Conservation (phyloP, 176 grass and related monocot species). For the Oropetium thomaeum region DNA sequence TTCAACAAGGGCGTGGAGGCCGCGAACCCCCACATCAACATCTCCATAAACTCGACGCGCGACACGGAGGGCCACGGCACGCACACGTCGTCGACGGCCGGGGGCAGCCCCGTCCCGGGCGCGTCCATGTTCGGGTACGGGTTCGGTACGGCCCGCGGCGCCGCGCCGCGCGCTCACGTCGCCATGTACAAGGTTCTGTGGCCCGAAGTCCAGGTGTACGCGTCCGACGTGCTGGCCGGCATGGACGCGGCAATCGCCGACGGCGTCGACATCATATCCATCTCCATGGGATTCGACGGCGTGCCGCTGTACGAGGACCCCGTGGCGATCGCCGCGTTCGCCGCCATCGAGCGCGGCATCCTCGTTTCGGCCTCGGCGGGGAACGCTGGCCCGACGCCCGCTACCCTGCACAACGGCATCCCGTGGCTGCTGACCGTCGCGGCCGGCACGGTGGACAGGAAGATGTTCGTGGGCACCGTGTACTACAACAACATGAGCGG, state of each 20-base stretch:
- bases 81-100: constrained; percentile 66
- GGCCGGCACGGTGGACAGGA: constrained; percentile 48
- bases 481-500: constrained; percentile 23
- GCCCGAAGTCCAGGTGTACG: constrained; percentile 23
- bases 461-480: constrained; percentile 40
- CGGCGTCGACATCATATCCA: constrained; percentile 66
- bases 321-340: constrained; percentile 46
- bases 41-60: constrained; percentile 55
- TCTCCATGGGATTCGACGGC: constrained; percentile 41
- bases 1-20: constrained; percentile 61
- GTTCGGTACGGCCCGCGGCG: constrained; percentile 43
- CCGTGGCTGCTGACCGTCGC: constrained; percentile 65
- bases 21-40: constrained; percentile 33
- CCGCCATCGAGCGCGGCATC: constrained; percentile 48
- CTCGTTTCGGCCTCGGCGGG: constrained; percentile 45
- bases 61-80: constrained; percentile 71
- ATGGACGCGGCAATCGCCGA: constrained; percentile 62
- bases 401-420: constrained; percentile 52
- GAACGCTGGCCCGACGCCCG: not conserved
- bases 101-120: constrained; percentile 33
- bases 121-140: constrained; percentile 70
- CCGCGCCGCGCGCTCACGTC: constrained; percentile 51
- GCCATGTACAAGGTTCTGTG: constrained; percentile 77
- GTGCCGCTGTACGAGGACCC: constrained; percentile 58
- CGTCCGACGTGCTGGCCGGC: constrained; percentile 56